Evolutionary conservation across 495 filamentous ascomycete species (phyloP).

Genomic region (Penicillium taxi): DNA sequence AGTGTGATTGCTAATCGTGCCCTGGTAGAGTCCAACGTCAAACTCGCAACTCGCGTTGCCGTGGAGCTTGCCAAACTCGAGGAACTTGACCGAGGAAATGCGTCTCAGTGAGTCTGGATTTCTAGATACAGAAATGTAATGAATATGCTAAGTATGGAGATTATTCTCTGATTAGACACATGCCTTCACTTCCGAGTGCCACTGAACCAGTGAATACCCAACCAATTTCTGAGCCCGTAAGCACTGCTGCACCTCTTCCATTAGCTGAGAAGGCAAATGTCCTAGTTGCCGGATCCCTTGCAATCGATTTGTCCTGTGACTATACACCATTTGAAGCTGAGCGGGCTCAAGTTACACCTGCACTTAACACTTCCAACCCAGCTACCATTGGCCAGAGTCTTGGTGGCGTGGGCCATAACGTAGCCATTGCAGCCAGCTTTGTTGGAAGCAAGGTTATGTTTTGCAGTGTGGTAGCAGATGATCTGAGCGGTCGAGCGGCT

Average conservation of each 20-base stretch:
- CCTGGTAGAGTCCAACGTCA: constrained; percentile 73
- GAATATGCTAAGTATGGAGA: constrained; percentile 30
- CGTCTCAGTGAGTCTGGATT: constrained; percentile 34
- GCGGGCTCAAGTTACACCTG: constrained; percentile 35
- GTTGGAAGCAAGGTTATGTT: constrained; percentile 53
- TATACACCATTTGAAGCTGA: constrained; percentile 42
- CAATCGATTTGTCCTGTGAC: constrained; percentile 81
- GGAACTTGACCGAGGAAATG: constrained; percentile 20
- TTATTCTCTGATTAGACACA: constrained; percentile 30
- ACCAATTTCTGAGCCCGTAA: constrained; percentile 1
- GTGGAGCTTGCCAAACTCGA: constrained; percentile 63
- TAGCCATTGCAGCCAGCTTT: constrained; percentile 69
- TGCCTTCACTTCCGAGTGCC: constrained; percentile 29
- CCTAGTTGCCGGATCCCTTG: constrained; percentile 83
- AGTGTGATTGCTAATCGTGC: constrained; percentile 70
- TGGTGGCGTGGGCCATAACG: constrained; percentile 93
- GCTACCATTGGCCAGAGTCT: constrained; percentile 69
- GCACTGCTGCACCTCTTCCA: constrained; percentile 6
- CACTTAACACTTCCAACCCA: constrained; percentile 78
- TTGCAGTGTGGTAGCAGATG: constrained; percentile 69
- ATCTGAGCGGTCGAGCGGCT: constrained; percentile 66
- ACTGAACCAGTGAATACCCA: constrained; percentile 9
- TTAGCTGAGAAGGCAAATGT: constrained; percentile 45
- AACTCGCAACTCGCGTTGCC: constrained; percentile 70
- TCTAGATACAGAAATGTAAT: constrained; percentile 15